phyloP scores from a whole-genome alignment of 768 basidiomycete genomes.

The Coprinopsis marcescibilis region DNA sequence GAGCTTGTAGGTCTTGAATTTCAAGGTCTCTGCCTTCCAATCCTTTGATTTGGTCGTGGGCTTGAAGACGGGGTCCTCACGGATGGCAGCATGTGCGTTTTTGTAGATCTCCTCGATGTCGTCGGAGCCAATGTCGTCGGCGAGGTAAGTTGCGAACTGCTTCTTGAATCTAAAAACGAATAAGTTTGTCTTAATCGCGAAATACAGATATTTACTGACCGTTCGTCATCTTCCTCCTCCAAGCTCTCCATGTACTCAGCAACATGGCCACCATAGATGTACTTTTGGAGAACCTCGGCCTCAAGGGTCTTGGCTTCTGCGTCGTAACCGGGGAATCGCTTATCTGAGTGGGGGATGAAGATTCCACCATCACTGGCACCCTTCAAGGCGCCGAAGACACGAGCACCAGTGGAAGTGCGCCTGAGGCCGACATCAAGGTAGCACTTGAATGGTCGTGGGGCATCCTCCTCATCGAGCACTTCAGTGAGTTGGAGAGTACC shows the following conservation, averaged over 20 bases:
- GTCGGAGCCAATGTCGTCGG: constrained; percentile 90
- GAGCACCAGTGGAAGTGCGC: constrained; percentile 95
- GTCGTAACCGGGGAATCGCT: constrained; percentile 98
- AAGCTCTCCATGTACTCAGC: constrained; percentile 99
- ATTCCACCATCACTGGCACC: constrained; percentile 97
- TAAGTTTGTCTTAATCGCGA: constrained; percentile 10
- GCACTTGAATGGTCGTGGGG: constrained; percentile 97
- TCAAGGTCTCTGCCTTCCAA: constrained; percentile 84
- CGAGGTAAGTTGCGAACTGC: constrained; percentile 93
- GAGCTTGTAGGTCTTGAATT: constrained; percentile 64
- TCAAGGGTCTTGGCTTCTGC: constrained; percentile 89
- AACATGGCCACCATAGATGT: constrained; percentile 96
- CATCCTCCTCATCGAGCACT: constrained; percentile 83
- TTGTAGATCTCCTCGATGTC: constrained; percentile 96
- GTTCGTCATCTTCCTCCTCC: constrained; percentile 99
- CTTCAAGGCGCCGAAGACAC: constrained; percentile 98
- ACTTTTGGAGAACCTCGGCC: constrained; percentile 92
- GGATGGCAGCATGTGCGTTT: constrained; percentile 91
- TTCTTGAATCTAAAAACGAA: constrained; percentile 75
- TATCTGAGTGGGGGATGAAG: constrained; percentile 95
- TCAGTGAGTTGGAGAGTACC: constrained; percentile 83
- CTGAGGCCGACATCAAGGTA: constrained; percentile 98
- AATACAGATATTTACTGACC: constrained; percentile 36
- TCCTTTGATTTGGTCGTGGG: constrained; percentile 84
- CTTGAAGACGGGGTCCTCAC: constrained; percentile 89